Evolutionary conservation across 2,329 filamentous ascomycete genomes (phyloP).

Genomic region (Sarocladium strictum): DNA sequence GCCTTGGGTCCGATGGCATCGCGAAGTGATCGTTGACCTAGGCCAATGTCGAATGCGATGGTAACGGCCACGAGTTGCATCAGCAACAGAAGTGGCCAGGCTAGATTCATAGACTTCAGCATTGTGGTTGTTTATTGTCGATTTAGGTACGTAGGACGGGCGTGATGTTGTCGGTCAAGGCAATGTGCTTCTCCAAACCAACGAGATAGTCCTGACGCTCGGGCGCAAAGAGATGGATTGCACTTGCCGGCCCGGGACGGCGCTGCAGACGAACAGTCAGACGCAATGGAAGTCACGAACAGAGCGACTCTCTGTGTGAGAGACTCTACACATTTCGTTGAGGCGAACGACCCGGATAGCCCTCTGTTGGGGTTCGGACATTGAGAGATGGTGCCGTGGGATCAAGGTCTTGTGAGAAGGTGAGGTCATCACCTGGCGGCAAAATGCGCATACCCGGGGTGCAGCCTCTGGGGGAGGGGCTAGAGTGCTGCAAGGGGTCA

Average conservation of each 20-base stretch:
- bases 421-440: slow-evolving; percentile 8
- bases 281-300: background rate
- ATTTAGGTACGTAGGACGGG: background rate
- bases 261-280: background rate
- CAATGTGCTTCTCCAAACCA: background rate
- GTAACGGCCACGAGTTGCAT: slow-evolving; percentile 16
- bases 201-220: background rate
- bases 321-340: background rate
- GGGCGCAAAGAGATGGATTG: background rate
- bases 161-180: background rate
- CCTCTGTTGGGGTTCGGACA: background rate
- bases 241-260: background rate
- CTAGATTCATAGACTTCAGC: background rate
- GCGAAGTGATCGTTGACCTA: slow-evolving; percentile 12
- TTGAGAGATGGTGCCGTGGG: background rate
- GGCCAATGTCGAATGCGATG: slow-evolving; percentile 10
- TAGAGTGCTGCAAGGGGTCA: background rate
- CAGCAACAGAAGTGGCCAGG: background rate
- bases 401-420: slow-evolving; percentile 3
- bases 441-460: background rate
- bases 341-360: background rate
- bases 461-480: background rate
- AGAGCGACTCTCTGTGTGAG: background rate
- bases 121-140: background rate
- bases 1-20: slow-evolving; percentile 10